Conservation (phyloP, 306 rosid species). For the Pterocarpus macrocarpus region DNA sequence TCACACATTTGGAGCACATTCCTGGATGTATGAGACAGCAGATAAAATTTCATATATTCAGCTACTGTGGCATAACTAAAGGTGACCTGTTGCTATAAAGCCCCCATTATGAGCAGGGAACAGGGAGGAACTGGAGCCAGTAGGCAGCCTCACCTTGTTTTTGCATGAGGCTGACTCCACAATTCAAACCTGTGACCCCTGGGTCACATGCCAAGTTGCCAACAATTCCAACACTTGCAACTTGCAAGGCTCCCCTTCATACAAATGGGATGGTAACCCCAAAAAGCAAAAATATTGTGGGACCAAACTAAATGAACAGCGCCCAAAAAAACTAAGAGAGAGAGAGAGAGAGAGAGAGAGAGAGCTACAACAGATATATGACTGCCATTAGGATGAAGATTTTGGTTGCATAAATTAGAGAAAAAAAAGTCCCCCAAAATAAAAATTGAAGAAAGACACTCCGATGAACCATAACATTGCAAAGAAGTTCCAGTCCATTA, state of each 20-base stretch:
- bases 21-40: not conserved
- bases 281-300: not conserved
- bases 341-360: too few species aligned
- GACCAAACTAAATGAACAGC: not conserved
- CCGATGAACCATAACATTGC: not conserved
- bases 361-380: not conserved
- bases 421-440: too few species aligned
- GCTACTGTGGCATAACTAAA: not conserved
- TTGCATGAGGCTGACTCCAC: constrained; percentile 12
- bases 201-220: constrained; percentile 22
- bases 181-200: constrained; percentile 5
- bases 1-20: not conserved
- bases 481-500: not conserved
- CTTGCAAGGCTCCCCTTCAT: not conserved
- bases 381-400: not conserved
- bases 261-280: not conserved
- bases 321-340: not conserved
- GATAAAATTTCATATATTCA: not conserved
- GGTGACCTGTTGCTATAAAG: constrained; percentile 1
- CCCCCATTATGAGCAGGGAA: not conserved
- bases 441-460: not conserved
- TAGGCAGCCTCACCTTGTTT: not conserved
- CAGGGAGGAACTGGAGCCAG: not conserved
- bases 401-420: not conserved
- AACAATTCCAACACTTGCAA: not conserved